phyloP scores from a whole-genome alignment of 805 yeast genomes.

The Kodamaea hsintzibuensis region DNA sequence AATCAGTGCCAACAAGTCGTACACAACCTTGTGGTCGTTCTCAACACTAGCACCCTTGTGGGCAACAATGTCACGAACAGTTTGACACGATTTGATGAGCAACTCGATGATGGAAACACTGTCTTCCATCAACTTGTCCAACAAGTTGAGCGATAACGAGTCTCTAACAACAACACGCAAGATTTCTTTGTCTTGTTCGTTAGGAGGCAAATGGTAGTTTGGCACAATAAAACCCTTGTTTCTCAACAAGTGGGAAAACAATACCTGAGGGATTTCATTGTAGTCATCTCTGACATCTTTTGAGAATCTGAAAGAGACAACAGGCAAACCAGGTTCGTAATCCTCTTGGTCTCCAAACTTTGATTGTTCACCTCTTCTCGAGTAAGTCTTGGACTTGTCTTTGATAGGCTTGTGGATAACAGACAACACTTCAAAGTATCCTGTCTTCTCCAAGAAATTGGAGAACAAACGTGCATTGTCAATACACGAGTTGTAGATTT shows the following conservation, averaged over 20 bases:
- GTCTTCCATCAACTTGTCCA: slow-evolving; percentile 49
- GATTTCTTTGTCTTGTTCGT: slow-evolving; percentile 58
- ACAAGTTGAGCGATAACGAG: slow-evolving; percentile 55
- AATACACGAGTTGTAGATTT: slow-evolving; percentile 61
- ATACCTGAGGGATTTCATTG: slow-evolving; percentile 82
- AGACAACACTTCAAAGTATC: slow-evolving; percentile 70
- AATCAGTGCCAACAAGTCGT: slow-evolving; percentile 52
- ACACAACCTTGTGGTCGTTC: slow-evolving; percentile 37
- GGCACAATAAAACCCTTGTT: slow-evolving; percentile 53
- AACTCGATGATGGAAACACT: slow-evolving; percentile 53
- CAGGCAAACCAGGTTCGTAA: slow-evolving; percentile 81
- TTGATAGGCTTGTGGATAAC: slow-evolving; percentile 64
- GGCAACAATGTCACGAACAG: slow-evolving; percentile 30
- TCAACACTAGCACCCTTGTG: slow-evolving; percentile 19
- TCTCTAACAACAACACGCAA: slow-evolving; percentile 82
- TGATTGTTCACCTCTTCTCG: slow-evolving; percentile 16
- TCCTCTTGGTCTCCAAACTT: slow-evolving; percentile 20
- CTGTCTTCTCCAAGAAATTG: slow-evolving; percentile 61
- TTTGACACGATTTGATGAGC: slow-evolving; percentile 48
- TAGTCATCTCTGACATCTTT: slow-evolving; percentile 54
- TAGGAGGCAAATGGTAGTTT: slow-evolving; percentile 80
- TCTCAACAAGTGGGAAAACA: slow-evolving; percentile 71
- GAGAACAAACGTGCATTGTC: slow-evolving; percentile 73
- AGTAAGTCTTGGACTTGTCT: slow-evolving; percentile 18
- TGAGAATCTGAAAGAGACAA: slow-evolving; percentile 80